These are phyloP conservation scores for Rehmannia glutinosa DNA, from an alignment of 257 asterid genomes.

Conservation along the genomic window DNA sequence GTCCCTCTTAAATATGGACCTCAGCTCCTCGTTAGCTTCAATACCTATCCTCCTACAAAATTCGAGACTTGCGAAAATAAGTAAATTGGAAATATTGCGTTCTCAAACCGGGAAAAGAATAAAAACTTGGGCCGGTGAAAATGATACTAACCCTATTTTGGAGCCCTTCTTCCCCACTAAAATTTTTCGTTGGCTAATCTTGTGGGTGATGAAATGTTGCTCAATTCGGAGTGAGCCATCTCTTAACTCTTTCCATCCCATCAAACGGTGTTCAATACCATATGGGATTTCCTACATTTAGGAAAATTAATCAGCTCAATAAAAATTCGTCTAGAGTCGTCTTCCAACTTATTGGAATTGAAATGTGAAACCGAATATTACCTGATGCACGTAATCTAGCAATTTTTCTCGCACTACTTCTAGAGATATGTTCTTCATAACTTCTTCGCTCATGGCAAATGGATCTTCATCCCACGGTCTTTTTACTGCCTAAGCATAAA, in stretches of 20 bases:
- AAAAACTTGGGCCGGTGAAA: too few relatives aligned
- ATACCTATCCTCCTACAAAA: conserved; percentile 78
- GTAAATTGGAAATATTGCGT: background rate
- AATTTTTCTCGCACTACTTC: conserved; percentile 87
- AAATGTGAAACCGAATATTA: conserved; percentile 20
- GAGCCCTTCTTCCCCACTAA: conserved; percentile 87
- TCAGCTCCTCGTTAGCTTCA: conserved; percentile 92
- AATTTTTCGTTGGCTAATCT: conserved; percentile 90
- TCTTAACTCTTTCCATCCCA: conserved; percentile 86
- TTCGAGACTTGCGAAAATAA: background rate
- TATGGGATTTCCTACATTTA: conserved; percentile 78
- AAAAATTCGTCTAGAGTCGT: background rate
- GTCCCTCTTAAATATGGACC: conserved; percentile 71
- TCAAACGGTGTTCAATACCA: conserved; percentile 79
- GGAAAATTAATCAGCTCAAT: conserved; percentile 12
- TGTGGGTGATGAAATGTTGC: conserved; percentile 90
- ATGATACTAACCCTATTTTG: conserved; percentile 65
- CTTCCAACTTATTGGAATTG: background rate
- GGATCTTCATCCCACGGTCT: conserved; percentile 99
- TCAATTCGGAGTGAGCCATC: conserved; percentile 94
- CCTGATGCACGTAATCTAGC: conserved; percentile 92
- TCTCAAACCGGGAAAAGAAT: too few relatives aligned
- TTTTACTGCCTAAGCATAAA: conserved; percentile 57
- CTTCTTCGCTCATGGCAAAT: conserved; percentile 76
- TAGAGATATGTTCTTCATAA: conserved; percentile 85